A percentile compares a stretch with the other conserved stretches of the same genome.
Conservation (phyloP, 192 early-diverging fungal genomes). For the Mortierella alpina region DNA sequence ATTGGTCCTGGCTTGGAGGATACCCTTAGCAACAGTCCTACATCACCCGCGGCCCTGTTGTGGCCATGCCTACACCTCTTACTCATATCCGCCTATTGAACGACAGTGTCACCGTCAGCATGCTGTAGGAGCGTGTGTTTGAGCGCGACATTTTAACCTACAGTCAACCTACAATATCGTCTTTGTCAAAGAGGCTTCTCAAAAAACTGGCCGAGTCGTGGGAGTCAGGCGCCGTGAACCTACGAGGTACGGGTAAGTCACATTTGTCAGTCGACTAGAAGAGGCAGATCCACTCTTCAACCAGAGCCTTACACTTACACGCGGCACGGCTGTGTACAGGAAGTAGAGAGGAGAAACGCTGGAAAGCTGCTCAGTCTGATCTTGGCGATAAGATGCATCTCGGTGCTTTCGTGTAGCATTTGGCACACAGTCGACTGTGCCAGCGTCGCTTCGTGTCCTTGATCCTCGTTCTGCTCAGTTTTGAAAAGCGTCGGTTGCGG, state of each 20-base stretch:
- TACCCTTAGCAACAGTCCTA: constrained; percentile 22
- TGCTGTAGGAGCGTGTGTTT: not conserved
- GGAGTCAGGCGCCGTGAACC: constrained; percentile 24
- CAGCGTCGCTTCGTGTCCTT: not conserved
- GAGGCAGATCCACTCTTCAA: not conserved
- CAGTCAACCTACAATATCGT: constrained; percentile 22
- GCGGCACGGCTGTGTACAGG: constrained; percentile 28
- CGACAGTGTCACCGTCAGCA: not conserved
- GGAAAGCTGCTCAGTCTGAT: constrained; percentile 30
- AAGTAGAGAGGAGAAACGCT: constrained; percentile 15
- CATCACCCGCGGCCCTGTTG: constrained; percentile 14
- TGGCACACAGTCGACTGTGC: not conserved
- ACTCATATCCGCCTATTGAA: constrained; percentile 24
- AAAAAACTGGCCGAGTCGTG: constrained; percentile 10
- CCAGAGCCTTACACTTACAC: constrained; percentile 14
- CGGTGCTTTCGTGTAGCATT: constrained; percentile 20
- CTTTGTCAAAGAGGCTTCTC: constrained; percentile 16
- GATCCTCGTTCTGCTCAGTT: not conserved
- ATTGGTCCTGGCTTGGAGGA: constrained; percentile 3
- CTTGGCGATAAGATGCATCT: constrained; percentile 41
- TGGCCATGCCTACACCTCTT: not conserved
- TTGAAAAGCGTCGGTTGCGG: not conserved
- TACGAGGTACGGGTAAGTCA: not conserved
- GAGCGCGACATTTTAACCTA: not conserved
- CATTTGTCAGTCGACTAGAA: not conserved